Base-by-base conservation (phyloP, 2,329 filamentous ascomycete genomes). In the Fusarium bulbicola region DNA sequence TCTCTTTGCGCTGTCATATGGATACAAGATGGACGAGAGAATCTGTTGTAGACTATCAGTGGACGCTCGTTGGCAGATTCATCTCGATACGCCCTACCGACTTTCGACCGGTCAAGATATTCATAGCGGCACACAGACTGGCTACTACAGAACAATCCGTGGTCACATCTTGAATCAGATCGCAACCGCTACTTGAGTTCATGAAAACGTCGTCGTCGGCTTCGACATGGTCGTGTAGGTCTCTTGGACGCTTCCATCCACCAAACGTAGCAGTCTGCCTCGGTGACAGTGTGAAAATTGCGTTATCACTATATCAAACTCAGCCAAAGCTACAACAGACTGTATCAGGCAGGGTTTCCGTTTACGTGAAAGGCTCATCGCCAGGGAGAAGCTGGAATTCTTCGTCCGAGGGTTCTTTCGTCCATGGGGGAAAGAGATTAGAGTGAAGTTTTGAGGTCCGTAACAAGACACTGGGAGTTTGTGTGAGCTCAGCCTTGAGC, bases 101-200 rank as follows among this genome's bases (percentile, higher is more conserved):
- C 42, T 88, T 86, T 80, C 92, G 88, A 5, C 92, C 92, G 24
- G 91, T 91, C 69, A 91, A 88, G 14, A 91, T 87, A 45, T 91
- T 91, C 68, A 92, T 91, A 30, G 90, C 92, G 32, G 95, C 95
- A 79, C 95, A 98, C 11, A 99, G 87, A 80, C 96, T 98, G 21
- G 96, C 96, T 34, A 99, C 95, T 7, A 99, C 95, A 3, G 96
- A 98, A 80, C 96, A 99, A 81, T 99, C 96, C 2, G 95, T 97
- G 10, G 95, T 95, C 66, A 97, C 91, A 81, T 99, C 96, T 82
- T 99, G 96, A 6, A 98, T 95, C 13, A 99, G 88, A 81, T 99
- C 95, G 69, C 93, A 90, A 20, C 88, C 86, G 14, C 86, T 83
- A 12, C 83, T 82, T 21, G 87, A 85, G 52, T 84, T 81, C 90